Evolutionary conservation across 1,284 basidiomycete species (phyloP).

Genomic region (Ustilago cynodontis): DNA sequence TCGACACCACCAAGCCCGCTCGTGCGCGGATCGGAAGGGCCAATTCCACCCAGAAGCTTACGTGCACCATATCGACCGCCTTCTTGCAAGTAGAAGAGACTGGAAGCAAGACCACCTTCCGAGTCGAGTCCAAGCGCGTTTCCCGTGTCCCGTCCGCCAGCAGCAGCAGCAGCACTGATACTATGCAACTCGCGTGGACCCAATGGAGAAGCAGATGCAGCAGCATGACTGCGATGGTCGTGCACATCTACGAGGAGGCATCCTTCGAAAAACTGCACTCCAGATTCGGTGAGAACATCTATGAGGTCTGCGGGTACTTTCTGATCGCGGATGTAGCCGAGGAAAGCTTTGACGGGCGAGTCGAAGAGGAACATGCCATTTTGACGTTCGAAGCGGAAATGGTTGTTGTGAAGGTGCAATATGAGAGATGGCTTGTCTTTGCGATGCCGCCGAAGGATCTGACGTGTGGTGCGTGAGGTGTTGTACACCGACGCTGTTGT

Average conservation of each 20-base stretch:
- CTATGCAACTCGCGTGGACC: slow-evolving; percentile 31
- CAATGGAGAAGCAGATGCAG: slow-evolving; percentile 16
- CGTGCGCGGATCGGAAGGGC: slow-evolving; percentile 21
- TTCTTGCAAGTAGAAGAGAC: slow-evolving; percentile 56
- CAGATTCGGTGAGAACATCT: slow-evolving; percentile 61
- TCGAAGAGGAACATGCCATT: slow-evolving; percentile 66
- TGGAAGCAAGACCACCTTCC: slow-evolving; percentile 32
- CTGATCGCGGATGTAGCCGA: slow-evolving; percentile 63
- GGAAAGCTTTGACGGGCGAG: slow-evolving; percentile 62
- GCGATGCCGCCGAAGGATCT: slow-evolving; percentile 65
- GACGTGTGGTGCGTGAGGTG: slow-evolving; percentile 63
- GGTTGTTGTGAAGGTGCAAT: slow-evolving; percentile 62
- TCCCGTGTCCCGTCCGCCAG: background rate
- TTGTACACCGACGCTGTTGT: slow-evolving; percentile 68
- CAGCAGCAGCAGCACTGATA: slow-evolving; percentile 16
- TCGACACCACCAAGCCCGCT: slow-evolving; percentile 53
- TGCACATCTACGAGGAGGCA: slow-evolving; percentile 67
- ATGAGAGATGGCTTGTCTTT: slow-evolving; percentile 65
- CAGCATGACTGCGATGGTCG: slow-evolving; percentile 59
- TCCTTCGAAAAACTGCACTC: slow-evolving; percentile 66
- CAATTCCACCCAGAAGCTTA: slow-evolving; percentile 24
- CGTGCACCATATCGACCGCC: slow-evolving; percentile 54
- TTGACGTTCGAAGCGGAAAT: slow-evolving; percentile 67
- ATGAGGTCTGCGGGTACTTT: slow-evolving; percentile 62
- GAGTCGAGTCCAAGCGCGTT: background rate